Percentiles rank a stretch among this genome's conserved stretches.
phyloP scores from a whole-genome alignment of 2,329 filamentous ascomycete genomes.

The Ophiostoma pallidulum region DNA sequence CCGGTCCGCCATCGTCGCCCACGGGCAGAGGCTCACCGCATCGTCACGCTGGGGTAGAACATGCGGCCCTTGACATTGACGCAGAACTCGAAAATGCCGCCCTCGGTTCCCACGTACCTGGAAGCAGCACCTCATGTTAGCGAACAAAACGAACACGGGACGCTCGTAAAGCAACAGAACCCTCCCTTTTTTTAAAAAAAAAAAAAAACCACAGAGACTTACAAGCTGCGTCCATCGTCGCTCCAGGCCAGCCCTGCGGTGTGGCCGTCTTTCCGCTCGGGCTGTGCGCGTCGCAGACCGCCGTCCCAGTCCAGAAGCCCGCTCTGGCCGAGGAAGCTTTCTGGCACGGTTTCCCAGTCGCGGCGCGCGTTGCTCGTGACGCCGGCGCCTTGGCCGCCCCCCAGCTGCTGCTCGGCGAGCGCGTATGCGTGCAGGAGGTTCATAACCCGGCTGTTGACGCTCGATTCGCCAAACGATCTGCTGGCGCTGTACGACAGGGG shows the following conservation, averaged over 20 bases:
- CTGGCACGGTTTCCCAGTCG: conserved; percentile 7
- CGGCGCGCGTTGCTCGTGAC: not conserved
- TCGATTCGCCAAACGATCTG: too few species aligned
- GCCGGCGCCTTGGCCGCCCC: not conserved
- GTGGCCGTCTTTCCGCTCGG: conserved; percentile 52
- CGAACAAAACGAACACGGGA: too few species aligned
- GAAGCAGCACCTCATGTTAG: conserved; percentile 19
- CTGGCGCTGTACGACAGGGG: not conserved
- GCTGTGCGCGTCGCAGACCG: conserved; percentile 16
- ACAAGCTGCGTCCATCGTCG: conserved; percentile 50
- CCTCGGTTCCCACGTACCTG: conserved; percentile 56
- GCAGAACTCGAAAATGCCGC: conserved; percentile 66
- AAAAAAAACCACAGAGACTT: conserved; percentile 23
- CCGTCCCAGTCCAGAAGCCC: conserved; percentile 23
- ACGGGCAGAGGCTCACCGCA: too few species aligned
- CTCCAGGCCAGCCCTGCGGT: conserved; percentile 56
- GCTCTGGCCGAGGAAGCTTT: conserved; percentile 27
- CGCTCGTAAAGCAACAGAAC: conserved; percentile 5
- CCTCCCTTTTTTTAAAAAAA: too few species aligned
- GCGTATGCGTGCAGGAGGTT: conserved; percentile 8
- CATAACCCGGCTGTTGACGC: not conserved
- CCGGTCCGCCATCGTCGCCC: too few species aligned
- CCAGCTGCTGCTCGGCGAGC: not conserved
- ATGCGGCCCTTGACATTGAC: conserved; percentile 56
- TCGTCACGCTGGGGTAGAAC: conserved; percentile 43